Evolutionary conservation across 2,329 filamentous ascomycete species (phyloP).

Genomic region (Trichoderma afroharzianum): DNA sequence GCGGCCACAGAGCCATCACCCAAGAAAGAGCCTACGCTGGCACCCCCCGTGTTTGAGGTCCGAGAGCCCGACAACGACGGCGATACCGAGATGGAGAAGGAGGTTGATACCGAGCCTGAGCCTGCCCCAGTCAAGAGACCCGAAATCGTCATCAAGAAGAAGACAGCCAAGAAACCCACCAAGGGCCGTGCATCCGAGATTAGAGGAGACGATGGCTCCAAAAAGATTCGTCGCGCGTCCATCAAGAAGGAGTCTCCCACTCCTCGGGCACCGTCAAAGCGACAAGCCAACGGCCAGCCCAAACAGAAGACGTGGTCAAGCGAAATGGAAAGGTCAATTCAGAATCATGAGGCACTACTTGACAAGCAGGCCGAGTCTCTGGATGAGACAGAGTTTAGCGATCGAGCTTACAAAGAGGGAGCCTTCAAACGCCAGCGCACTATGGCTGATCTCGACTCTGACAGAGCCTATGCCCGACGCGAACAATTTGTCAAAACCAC

Average conservation of each 20-base stretch:
- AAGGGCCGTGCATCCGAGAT: conserved; percentile 52
- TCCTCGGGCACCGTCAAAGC: conserved; percentile 51
- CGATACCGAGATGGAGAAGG: conserved; percentile 34
- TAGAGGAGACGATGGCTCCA: conserved; percentile 47
- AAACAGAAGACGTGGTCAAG: conserved; percentile 57
- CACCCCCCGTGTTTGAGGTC: conserved; percentile 36
- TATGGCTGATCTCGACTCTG: conserved; percentile 58
- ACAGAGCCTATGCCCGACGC: conserved; percentile 61
- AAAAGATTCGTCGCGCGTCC: conserved; percentile 49
- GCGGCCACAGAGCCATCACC: conserved; percentile 27
- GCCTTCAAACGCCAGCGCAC: conserved; percentile 66
- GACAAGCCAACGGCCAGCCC: conserved; percentile 57
- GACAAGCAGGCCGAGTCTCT: conserved; percentile 46
- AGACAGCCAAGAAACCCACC: conserved; percentile 38
- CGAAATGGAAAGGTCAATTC: conserved; percentile 44
- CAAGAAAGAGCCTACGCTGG: conserved; percentile 22
- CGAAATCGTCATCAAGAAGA: conserved; percentile 28
- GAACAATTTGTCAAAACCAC: conserved; percentile 56
- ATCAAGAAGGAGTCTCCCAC: conserved; percentile 46
- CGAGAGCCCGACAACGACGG: conserved; percentile 24
- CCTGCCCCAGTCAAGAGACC: conserved; percentile 25
- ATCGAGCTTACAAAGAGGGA: conserved; percentile 51
- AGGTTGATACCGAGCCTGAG: conserved; percentile 35
- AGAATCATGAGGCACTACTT: conserved; percentile 38
- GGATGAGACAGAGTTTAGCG: conserved; percentile 42